Conservation (phyloP, 2,329 filamentous ascomycete species). For the Fonsecaea nubica region DNA sequence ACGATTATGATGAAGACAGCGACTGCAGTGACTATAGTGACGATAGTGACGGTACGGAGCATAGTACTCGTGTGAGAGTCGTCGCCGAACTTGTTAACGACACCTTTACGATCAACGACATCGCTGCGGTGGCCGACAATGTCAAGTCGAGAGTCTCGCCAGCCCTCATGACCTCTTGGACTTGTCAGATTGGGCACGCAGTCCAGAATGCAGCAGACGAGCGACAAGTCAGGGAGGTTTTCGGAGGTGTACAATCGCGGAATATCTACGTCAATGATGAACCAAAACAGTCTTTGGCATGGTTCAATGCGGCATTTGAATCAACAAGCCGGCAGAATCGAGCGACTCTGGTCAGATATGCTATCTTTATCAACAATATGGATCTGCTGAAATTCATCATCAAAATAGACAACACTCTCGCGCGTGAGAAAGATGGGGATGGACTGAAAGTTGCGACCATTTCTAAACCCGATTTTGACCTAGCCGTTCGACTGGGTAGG, state of each 20-base stretch:
- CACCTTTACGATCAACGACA: conserved; percentile 75
- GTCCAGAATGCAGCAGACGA: conserved; percentile 41
- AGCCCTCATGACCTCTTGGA: conserved; percentile 57
- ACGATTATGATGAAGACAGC: conserved; percentile 44
- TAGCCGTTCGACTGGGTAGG: conserved; percentile 56
- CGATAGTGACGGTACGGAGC: conserved; percentile 47
- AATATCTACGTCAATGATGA: conserved; percentile 10
- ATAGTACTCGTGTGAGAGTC: conserved; percentile 43
- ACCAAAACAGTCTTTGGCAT: conserved; percentile 29
- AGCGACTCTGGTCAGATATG: conserved; percentile 50
- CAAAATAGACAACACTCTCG: conserved; percentile 59
- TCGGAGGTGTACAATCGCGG: conserved; percentile 7
- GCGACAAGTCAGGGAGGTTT: conserved; percentile 14
- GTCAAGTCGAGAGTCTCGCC: conserved; percentile 70
- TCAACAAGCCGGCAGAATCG: conserved; percentile 6
- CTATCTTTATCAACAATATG: conserved; percentile 61
- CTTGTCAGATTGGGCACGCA: conserved; percentile 46
- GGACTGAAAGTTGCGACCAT: conserved; percentile 38
- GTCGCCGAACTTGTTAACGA: conserved; percentile 65
- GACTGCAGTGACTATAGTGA: conserved; percentile 41
- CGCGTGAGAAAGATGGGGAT: conserved; percentile 43
- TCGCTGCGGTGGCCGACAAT: conserved; percentile 71
- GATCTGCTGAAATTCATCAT: conserved; percentile 64
- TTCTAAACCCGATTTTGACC: conserved; percentile 44
- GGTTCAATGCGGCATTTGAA: conserved; percentile 31